phyloP scores from a whole-genome alignment of 108 stramenopile genomes.

The Cyclotella baltica region DNA sequence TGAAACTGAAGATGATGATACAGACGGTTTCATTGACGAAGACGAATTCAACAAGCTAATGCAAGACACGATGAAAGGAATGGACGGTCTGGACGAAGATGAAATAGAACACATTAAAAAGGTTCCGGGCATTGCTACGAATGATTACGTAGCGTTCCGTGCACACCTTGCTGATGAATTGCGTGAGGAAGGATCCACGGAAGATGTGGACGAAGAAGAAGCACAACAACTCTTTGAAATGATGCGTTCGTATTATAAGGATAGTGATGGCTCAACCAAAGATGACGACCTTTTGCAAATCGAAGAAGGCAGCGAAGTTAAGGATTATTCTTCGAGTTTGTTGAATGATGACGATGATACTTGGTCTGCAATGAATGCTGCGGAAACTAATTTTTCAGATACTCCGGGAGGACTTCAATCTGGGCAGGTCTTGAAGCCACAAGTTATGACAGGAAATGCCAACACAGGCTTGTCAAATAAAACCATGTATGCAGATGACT shows the following conservation, averaged over 20 bases:
- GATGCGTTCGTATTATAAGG: constrained; percentile 56
- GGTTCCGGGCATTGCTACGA: constrained; percentile 44
- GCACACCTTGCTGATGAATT: constrained; percentile 40
- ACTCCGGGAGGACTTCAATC: not conserved
- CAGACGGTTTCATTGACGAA: constrained; percentile 55
- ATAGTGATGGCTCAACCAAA: constrained; percentile 14
- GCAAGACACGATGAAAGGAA: constrained; percentile 58
- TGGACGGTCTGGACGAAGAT: constrained; percentile 45
- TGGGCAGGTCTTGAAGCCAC: constrained; percentile 10
- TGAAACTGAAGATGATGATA: constrained; percentile 42
- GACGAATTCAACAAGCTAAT: constrained; percentile 63
- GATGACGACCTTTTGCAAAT: constrained; percentile 19
- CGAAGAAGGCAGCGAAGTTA: not conserved
- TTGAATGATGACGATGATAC: not conserved
- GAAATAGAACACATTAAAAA: constrained; percentile 41
- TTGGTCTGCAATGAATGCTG: not conserved
- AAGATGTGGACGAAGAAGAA: constrained; percentile 63
- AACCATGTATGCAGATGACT: constrained; percentile 57
- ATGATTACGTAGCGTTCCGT: constrained; percentile 46
- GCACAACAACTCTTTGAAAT: constrained; percentile 63
- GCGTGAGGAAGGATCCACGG: constrained; percentile 30
- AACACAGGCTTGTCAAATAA: constrained; percentile 1
- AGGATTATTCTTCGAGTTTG: constrained; percentile 1
- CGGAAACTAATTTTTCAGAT: not conserved
- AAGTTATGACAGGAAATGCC: constrained; percentile 2